These are phyloP conservation scores for Eudorina sp. DNA, from an alignment of 139 green algal species.

Conservation along the genomic window DNA sequence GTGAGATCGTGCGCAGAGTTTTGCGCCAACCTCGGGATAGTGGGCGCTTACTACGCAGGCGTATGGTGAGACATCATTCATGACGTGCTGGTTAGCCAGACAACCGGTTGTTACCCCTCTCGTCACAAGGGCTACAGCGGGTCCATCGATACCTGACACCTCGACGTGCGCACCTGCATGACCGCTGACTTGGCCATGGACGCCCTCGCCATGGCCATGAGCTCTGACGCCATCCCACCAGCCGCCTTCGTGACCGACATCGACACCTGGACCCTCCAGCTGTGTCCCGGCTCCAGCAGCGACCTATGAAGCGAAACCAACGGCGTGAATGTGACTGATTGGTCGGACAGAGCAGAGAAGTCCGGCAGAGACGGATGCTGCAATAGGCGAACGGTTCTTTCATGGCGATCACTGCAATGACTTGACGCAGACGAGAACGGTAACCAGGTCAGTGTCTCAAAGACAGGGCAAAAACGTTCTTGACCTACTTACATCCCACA, in stretches of 20 bases:
- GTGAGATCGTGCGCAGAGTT: neutral
- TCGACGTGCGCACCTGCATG: neutral
- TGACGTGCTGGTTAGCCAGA: neutral
- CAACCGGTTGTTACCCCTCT: too few relatives aligned
- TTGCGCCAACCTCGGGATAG: too few relatives aligned
- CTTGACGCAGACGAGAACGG: neutral
- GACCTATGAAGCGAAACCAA: neutral
- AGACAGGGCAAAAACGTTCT: neutral
- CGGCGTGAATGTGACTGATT: neutral
- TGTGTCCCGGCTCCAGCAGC: neutral
- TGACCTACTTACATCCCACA: neutral
- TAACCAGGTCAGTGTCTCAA: neutral
- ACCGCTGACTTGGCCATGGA: neutral
- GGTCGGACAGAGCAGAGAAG: neutral
- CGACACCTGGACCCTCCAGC: conserved; percentile 9
- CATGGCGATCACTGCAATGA: neutral
- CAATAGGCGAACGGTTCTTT: neutral
- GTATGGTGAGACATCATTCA: neutral
- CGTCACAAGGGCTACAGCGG: too few relatives aligned
- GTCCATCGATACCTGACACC: too few relatives aligned
- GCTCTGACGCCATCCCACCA: neutral
- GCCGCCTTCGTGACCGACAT: neutral
- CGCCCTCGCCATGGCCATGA: neutral
- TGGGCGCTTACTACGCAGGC: too few relatives aligned
- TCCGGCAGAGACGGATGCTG: neutral